These are phyloP conservation scores for Boletus speciosus DNA, from an alignment of 768 basidiomycete genomes.

Conservation along the genomic window DNA sequence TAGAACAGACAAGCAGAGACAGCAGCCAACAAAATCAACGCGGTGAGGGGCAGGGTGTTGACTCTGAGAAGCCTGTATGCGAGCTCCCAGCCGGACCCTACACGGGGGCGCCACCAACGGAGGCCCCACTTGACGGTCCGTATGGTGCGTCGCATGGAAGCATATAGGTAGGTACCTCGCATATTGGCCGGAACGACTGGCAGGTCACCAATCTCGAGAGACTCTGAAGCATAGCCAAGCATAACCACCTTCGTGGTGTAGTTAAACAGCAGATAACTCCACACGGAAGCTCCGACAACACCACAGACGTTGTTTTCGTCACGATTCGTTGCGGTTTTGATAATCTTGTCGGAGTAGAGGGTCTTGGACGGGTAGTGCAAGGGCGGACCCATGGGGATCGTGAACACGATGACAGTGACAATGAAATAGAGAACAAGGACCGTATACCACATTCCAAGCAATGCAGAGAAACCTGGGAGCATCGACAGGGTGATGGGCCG, in stretches of 20 bases:
- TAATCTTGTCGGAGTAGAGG: constrained; percentile 72
- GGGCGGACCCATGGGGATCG: constrained; percentile 67
- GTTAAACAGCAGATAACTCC: constrained; percentile 62
- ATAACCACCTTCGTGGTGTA: constrained; percentile 86
- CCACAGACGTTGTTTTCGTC: constrained; percentile 76
- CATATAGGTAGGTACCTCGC: constrained; percentile 62
- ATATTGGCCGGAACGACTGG: constrained; percentile 75
- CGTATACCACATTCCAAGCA: constrained; percentile 48
- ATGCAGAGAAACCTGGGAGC: constrained; percentile 20
- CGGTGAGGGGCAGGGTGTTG: constrained; percentile 43
- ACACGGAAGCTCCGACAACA: constrained; percentile 43
- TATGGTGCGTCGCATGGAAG: constrained; percentile 59
- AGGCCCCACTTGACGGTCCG: constrained; percentile 48
- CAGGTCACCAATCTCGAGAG: constrained; percentile 83
- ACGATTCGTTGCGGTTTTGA: constrained; percentile 55
- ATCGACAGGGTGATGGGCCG: constrained; percentile 33
- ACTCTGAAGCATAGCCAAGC: constrained; percentile 71
- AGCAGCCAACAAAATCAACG: constrained; percentile 50
- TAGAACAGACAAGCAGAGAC: constrained; percentile 65
- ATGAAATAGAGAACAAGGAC: constrained; percentile 49
- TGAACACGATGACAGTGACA: constrained; percentile 40
- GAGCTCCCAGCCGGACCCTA: constrained; percentile 64
- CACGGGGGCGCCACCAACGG: constrained; percentile 53
- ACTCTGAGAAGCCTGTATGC: constrained; percentile 58
- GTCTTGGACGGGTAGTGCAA: constrained; percentile 69